A percentile compares a stretch with the other conserved stretches of the same genome.
These are phyloP conservation scores for Vitis hybrid DNA, from an alignment of 177 flowering plant species.

Conservation along the genomic window DNA sequence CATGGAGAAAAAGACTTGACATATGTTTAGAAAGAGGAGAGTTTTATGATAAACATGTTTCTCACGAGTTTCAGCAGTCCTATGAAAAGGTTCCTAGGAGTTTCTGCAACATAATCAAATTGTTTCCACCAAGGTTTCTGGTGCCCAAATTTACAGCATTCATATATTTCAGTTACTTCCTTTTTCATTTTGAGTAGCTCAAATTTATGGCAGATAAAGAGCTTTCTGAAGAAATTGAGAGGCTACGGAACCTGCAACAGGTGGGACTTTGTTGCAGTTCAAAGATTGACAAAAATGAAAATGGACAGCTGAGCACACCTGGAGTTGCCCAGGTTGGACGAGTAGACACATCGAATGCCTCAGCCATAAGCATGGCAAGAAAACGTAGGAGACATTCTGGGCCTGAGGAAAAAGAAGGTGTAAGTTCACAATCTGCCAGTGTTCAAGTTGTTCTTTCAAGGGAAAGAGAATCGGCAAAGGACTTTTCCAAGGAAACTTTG, in stretches of 20 bases:
- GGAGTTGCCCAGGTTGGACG: constrained; percentile 24
- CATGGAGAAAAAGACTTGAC: too few species aligned
- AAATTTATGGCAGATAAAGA: constrained; percentile 43
- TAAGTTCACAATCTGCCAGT: constrained; percentile 5
- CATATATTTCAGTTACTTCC: not conserved
- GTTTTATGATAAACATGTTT: too few species aligned
- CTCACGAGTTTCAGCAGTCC: too few species aligned
- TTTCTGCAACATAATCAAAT: too few species aligned
- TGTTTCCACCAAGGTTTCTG: too few species aligned
- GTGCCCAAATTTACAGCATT: too few species aligned
- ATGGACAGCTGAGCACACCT: constrained; percentile 23
- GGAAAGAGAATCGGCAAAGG: constrained; percentile 19
- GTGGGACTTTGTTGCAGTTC: constrained; percentile 22
- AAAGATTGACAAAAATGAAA: constrained; percentile 17
- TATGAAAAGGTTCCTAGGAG: too few species aligned
- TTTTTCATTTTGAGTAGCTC: not conserved
- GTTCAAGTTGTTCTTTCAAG: constrained; percentile 12
- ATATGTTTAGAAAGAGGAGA: too few species aligned
- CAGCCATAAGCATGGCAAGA: constrained; percentile 18
- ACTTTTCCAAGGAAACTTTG: constrained; percentile 6
- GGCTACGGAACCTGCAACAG: constrained; percentile 38
- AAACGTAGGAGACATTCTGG: constrained; percentile 31
- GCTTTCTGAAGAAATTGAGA: constrained; percentile 62
- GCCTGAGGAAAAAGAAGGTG: constrained; percentile 11
- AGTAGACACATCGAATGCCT: constrained; percentile 9